Base-by-base conservation (phyloP, 768 basidiomycete genomes). In the Pleurotus giganteus region DNA sequence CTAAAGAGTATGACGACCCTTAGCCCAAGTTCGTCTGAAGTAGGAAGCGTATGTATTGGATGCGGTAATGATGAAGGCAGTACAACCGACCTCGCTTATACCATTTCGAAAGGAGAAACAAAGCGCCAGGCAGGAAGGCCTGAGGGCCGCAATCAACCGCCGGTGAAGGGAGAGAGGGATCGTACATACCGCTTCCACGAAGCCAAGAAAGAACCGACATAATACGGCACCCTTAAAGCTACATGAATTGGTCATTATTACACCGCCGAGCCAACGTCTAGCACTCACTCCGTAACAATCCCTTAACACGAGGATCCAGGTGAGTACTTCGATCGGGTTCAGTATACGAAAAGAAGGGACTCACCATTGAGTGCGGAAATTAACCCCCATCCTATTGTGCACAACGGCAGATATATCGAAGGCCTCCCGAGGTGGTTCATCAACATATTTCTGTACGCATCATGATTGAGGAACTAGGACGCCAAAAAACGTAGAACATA, bases 381-480 rank as follows among this genome's bases (percentile, higher is more conserved):
- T 7, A 69, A 63, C 12, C 83, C 81, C 81, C 81, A 83, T 27
- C 81, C 58, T n/a, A 69, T 62, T 74, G 81, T 80, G 55, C 78
- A 80, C 49, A 60, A 57, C 4, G 80, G 76, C 7, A 82, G 69
- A 62, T 81, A 79, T 54, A 80, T 47, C 9, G 81, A 83, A 0
- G 81, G 82, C 59, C 69, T 56, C 41, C 77, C 82, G 19, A 78
- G 72, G 49, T 71, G 62, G 60, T 81, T 77, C 44, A 83, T 63
- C 53, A 83, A 73, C 74, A 83, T 81, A 54, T 83, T 82, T 13
- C 81, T 83, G 56, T 76, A 75, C 15, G 80, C 76, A 78, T 76
- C 17, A 78, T 52, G 55, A 74, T 73, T 57, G 74, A 79, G 9
- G 76, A 74, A 24, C 45, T 24, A 23, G 13, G 2, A 27, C n/a